Conservation (phyloP, 1,139 yeast genomes). For the Ogataea hybrid region DNA sequence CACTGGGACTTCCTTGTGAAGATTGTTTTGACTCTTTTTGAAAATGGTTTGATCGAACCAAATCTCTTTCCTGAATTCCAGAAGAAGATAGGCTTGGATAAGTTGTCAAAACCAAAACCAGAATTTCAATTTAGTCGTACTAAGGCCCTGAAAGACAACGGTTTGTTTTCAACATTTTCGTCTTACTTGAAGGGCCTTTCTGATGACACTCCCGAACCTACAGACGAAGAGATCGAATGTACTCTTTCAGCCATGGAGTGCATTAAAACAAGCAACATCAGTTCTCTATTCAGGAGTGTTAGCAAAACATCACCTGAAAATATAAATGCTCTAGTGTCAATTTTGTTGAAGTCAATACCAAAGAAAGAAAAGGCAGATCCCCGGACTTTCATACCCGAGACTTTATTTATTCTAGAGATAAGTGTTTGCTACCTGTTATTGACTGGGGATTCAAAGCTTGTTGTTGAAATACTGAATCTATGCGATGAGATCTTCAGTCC, state of each 20-base stretch:
- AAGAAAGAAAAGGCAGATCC: conserved; percentile 38
- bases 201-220: conserved; percentile 88
- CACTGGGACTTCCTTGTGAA: conserved; percentile 58
- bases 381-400: conserved; percentile 52
- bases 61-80: conserved; percentile 68
- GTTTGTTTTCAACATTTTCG: conserved; percentile 84
- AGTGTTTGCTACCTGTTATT: conserved; percentile 50
- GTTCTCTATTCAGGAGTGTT: conserved; percentile 46
- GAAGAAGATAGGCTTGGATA: conserved; percentile 46
- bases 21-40: conserved; percentile 63
- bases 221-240: conserved; percentile 86
- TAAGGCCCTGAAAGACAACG: conserved; percentile 62
- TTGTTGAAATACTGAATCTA: conserved; percentile 22
- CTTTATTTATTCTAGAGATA: conserved; percentile 54
- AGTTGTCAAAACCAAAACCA: conserved; percentile 63
- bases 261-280: conserved; percentile 61
- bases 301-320: conserved; percentile 32
- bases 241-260: conserved; percentile 84
- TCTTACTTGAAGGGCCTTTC: conserved; percentile 85
- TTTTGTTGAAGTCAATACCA: conserved; percentile 33
- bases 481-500: conserved; percentile 26
- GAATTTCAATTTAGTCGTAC: conserved; percentile 61
- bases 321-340: conserved; percentile 32
- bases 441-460: conserved; percentile 39
- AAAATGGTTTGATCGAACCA: conserved; percentile 69